Evolutionary conservation across 1,139 yeast species (phyloP).

Genomic region (Suhomyces guaymorum): DNA sequence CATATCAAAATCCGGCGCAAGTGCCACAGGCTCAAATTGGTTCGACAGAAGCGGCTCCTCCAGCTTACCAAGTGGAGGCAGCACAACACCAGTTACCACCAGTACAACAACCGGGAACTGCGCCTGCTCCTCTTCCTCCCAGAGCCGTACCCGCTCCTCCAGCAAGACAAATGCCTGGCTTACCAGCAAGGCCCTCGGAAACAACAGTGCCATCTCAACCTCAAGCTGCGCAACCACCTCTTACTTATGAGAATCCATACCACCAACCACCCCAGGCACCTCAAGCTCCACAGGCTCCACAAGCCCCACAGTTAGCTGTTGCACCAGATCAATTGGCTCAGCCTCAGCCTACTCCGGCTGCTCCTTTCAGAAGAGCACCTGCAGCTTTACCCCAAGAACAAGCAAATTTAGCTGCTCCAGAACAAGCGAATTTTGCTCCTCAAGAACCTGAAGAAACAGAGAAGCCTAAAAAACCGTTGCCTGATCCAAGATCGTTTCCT

Average conservation of each 20-base stretch:
- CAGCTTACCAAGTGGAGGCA: too few relatives aligned
- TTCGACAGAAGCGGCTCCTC: too few relatives aligned
- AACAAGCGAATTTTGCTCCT: too few relatives aligned
- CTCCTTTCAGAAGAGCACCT: slow-evolving; percentile 1
- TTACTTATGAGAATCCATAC: neutral
- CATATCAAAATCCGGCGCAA: slow-evolving; percentile 12
- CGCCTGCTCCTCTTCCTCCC: neutral
- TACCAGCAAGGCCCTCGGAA: neutral
- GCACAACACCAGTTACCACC: slow-evolving; percentile 5
- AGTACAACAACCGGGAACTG: slow-evolving; percentile 1
- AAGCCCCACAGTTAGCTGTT: slow-evolving; percentile 8
- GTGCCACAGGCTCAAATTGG: slow-evolving; percentile 11
- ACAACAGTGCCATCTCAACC: neutral
- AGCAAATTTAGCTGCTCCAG: too few relatives aligned
- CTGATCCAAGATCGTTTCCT: slow-evolving; percentile 17
- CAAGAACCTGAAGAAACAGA: neutral
- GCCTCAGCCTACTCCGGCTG: slow-evolving; percentile 1
- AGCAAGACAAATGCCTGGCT: neutral
- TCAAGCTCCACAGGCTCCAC: slow-evolving; percentile 13
- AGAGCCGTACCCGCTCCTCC: neutral
- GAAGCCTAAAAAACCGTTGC: slow-evolving; percentile 7
- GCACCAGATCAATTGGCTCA: neutral
- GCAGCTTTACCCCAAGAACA: slow-evolving; percentile 1
- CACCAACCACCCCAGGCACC: slow-evolving; percentile 2
- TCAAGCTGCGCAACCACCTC: neutral